Base-by-base conservation (phyloP, 208 protist genomes). In the Wallacemonas rigidus region DNA sequence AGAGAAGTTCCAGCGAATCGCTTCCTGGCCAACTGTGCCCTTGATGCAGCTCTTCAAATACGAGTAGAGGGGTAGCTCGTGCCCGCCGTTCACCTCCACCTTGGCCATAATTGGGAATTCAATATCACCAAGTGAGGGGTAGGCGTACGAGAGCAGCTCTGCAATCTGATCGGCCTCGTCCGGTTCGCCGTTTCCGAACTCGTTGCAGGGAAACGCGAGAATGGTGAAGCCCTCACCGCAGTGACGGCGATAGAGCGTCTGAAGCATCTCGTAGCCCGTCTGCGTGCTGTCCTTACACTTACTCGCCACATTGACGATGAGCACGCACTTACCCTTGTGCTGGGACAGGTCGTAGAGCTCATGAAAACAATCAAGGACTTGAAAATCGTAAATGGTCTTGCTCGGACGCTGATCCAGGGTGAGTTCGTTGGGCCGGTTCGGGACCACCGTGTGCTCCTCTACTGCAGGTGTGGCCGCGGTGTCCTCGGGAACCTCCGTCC, bases 1-100 rank as follows among this genome's bases (percentile, higher is more conserved):
- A 12, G 89, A 95, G 80, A 97, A 98, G 75, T 97, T 98, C 95
- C 95, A 97, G 69, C 90, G 95, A 40, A 98, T 87, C 26, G 82
- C 81, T 44, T 67, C 77, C 57, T 83, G 82, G 3, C 87, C 85
- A 0, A 90, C 60, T 9, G 78, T 82, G 48, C 93, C 93, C 41
- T 82, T 69, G 43, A 87, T 75, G 60, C 75, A 70, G 15, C 65
- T 83, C 81, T 97, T 95, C 15, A 97, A 57, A 69, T 81, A 96
- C 41, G 67, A 72, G 80, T 82, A 96, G 38, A 96, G 74, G 41
- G 91, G 91, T 41, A 81, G 75, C 26, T 88, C 82, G 50, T 93
- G 89, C 15, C 81, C 68, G 60, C 93, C 93, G 80, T 97, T 97
- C 3, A 97, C 90, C n/a, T 94, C 87, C 51, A 96, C 72, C 81